Percentiles rank a stretch among this genome's conserved stretches.
phyloP scores from a whole-genome alignment of 306 rosid genomes.

The Dalbergia cochinchinensis region DNA sequence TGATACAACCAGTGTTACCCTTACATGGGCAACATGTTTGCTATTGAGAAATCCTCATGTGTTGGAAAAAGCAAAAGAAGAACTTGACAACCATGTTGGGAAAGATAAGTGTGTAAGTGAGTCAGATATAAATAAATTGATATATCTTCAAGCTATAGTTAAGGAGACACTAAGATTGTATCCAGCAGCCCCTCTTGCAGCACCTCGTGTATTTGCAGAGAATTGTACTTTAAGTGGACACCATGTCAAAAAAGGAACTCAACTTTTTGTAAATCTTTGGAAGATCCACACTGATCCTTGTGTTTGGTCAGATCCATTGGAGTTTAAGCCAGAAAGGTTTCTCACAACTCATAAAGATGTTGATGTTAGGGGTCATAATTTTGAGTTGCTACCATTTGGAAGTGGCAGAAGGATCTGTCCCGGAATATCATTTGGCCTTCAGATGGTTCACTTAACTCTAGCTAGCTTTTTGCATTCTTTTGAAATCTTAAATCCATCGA shows the following conservation, averaged over 20 bases:
- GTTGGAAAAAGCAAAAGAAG: conserved; percentile 16
- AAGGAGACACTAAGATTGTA: conserved; percentile 19
- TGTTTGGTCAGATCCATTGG: conserved; percentile 10
- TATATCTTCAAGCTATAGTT: conserved; percentile 17
- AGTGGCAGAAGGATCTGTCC: conserved; percentile 11
- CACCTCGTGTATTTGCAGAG: conserved; percentile 19
- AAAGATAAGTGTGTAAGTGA: conserved; percentile 4
- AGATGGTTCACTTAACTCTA: neutral
- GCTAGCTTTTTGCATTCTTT: conserved; percentile 17
- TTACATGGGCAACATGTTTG: conserved; percentile 28
- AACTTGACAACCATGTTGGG: neutral
- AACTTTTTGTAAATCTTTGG: neutral
- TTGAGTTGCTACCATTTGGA: conserved; percentile 15
- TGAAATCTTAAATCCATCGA: conserved; percentile 5
- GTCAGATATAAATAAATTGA: conserved; percentile 5
- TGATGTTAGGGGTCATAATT: conserved; percentile 20
- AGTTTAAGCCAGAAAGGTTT: conserved; percentile 13
- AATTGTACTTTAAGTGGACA: conserved; percentile 3
- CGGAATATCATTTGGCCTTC: neutral
- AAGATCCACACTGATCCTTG: conserved; percentile 19
- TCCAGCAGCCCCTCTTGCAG: conserved; percentile 12
- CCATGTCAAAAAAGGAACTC: conserved; percentile 13
- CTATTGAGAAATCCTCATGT: conserved; percentile 8
- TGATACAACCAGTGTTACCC: conserved; percentile 23
- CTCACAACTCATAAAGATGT: conserved; percentile 18